A percentile compares a stretch with the other conserved stretches of the same genome.
Evolutionary conservation across 164 flowering plant species (phyloP).

Genomic region (Nelumbo lutea): DNA sequence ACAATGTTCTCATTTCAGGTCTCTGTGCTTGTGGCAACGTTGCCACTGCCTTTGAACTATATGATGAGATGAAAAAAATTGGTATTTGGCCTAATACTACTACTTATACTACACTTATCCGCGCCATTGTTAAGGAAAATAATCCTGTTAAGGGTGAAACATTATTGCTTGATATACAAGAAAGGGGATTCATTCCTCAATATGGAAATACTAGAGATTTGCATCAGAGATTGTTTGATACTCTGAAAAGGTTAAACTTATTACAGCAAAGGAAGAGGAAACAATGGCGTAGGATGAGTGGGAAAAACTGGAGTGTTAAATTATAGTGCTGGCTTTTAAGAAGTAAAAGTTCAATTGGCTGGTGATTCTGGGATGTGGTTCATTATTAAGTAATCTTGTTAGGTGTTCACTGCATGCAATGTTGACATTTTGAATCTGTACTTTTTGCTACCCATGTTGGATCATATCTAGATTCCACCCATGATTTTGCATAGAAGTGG

Average conservation of each 20-base stretch:
- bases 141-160: slow-evolving; percentile 27
- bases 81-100: slow-evolving; percentile 50
- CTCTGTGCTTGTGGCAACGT: slow-evolving; percentile 44
- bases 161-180: slow-evolving; percentile 50
- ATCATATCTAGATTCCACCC: too few species aligned
- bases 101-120: slow-evolving; percentile 44
- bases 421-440: too few species aligned
- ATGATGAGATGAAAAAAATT: slow-evolving; percentile 66
- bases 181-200: slow-evolving; percentile 43
- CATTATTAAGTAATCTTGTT: too few species aligned
- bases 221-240: slow-evolving; percentile 27
- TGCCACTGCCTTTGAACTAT: slow-evolving; percentile 52
- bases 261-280: slow-evolving; percentile 29
- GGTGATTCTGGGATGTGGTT: too few species aligned
- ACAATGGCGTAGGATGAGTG: not conserved
- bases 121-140: slow-evolving; percentile 29
- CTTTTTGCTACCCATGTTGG: too few species aligned
- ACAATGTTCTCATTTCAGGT: slow-evolving; percentile 78
- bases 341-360: too few species aligned
- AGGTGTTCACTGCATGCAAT: too few species aligned
- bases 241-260: slow-evolving; percentile 31
- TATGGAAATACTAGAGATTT: slow-evolving; percentile 20
- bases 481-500: too few species aligned
- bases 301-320: too few species aligned
- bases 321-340: too few species aligned